A percentile compares a stretch with the other conserved stretches of the same genome.
Evolutionary conservation across 805 yeast genomes (phyloP).

Genomic region (Sugiyamaella valdiviana): DNA sequence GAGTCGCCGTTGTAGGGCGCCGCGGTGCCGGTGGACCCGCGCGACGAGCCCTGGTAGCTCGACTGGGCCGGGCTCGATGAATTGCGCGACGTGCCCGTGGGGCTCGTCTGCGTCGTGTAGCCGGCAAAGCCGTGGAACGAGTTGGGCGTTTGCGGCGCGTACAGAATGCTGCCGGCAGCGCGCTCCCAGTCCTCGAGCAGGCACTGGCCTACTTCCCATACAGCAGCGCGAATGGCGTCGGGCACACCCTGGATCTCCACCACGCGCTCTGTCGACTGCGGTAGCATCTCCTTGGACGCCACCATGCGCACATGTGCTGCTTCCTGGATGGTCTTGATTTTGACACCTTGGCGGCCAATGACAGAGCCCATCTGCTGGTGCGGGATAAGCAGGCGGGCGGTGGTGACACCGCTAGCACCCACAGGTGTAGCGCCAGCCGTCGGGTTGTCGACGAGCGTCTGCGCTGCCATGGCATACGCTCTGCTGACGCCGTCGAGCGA

Average conservation of each 20-base stretch:
- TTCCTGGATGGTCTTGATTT: slow-evolving; percentile 75
- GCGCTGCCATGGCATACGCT: slow-evolving; percentile 66
- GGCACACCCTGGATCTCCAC: slow-evolving; percentile 83
- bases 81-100: background rate
- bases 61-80: background rate
- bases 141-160: slow-evolving; percentile 21
- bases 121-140: background rate
- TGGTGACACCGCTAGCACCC: slow-evolving; percentile 43
- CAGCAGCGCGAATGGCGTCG: slow-evolving; percentile 50
- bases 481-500: slow-evolving; percentile 59
- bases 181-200: slow-evolving; percentile 68
- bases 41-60: background rate
- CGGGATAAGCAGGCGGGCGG: slow-evolving; percentile 67
- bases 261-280: slow-evolving; percentile 75
- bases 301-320: slow-evolving; percentile 68
- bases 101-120: background rate
- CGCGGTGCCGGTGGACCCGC: background rate
- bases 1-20: no score
- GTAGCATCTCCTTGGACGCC: slow-evolving; percentile 77
- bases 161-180: slow-evolving; percentile 57
- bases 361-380: slow-evolving; percentile 84
- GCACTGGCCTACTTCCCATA: slow-evolving; percentile 59
- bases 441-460: slow-evolving; percentile 47
- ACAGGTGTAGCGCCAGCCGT: slow-evolving; percentile 29
- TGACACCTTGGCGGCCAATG: slow-evolving; percentile 75